These are phyloP conservation scores for Solanum appendiculatum DNA, from an alignment of 257 asterid species.

Conservation along the genomic window DNA sequence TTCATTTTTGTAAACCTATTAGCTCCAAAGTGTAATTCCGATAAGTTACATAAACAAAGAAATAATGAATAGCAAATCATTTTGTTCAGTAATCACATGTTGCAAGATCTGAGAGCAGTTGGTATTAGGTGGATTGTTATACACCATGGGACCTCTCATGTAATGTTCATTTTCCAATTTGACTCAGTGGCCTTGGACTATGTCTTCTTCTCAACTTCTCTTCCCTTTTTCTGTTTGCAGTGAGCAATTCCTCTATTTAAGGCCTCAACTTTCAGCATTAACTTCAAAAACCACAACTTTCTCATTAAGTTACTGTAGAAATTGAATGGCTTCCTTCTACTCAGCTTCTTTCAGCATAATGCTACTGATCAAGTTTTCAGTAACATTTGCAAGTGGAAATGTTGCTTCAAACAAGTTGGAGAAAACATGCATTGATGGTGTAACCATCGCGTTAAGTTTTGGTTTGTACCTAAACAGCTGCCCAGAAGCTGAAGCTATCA, in stretches of 20 bases:
- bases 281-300: background rate
- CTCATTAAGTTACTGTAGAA: background rate
- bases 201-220: background rate
- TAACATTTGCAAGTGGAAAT: conserved; percentile 5
- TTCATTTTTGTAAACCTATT: background rate
- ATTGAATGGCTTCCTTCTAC: background rate
- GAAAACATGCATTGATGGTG: conserved; percentile 35
- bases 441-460: conserved; percentile 30
- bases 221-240: background rate
- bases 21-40: background rate
- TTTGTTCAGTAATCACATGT: background rate
- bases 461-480: conserved; percentile 53
- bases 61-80: background rate
- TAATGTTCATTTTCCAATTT: background rate
- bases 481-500: conserved; percentile 64
- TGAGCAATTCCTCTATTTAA: background rate
- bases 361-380: conserved; percentile 10
- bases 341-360: conserved; percentile 19
- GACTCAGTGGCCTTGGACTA: background rate
- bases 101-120: background rate
- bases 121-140: background rate
- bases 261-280: background rate
- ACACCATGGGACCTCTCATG: background rate
- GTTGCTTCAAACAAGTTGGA: background rate
- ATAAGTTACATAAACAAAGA: background rate